Evolutionary conservation across 768 basidiomycete genomes (phyloP).

Genomic region (Amylocystis lapponica): DNA sequence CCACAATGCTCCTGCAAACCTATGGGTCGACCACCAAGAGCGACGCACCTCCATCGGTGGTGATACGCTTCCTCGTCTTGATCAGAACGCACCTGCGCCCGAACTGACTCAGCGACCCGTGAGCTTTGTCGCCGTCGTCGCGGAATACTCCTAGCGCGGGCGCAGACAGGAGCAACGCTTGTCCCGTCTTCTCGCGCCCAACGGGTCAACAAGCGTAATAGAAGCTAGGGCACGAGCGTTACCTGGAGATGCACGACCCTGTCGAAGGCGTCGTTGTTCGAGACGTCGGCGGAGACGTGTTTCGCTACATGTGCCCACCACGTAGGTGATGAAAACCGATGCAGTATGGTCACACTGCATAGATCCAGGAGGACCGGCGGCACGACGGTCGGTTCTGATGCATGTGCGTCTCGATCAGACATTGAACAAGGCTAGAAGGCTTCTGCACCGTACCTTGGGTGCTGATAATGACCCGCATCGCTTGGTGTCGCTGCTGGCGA

Average conservation of each 20-base stretch:
- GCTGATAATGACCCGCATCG: constrained; percentile 67
- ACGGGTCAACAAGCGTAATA: constrained; percentile 1
- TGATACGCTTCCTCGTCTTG: constrained; percentile 14
- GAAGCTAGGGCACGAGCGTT: neutral
- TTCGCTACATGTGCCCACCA: constrained; percentile 70
- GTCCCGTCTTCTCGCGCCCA: constrained; percentile 51
- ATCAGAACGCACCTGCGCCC: constrained; percentile 11
- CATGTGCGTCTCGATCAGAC: neutral
- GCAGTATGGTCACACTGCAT: constrained; percentile 59
- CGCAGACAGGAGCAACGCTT: constrained; percentile 65
- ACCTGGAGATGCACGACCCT: constrained; percentile 63
- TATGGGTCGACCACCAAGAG: constrained; percentile 11
- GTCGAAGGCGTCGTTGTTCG: constrained; percentile 55
- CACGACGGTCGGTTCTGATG: constrained; percentile 64
- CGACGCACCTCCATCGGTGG: constrained; percentile 15
- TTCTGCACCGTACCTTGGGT: constrained; percentile 58
- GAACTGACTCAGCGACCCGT: constrained; percentile 12
- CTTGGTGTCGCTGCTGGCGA: constrained; percentile 66
- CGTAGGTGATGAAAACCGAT: constrained; percentile 69
- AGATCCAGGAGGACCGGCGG: constrained; percentile 63
- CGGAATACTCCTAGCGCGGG: constrained; percentile 33
- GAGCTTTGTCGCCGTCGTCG: neutral
- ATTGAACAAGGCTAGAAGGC: neutral
- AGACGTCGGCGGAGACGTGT: constrained; percentile 62
- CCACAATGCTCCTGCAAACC: no score